Percentiles rank a stretch among this genome's conserved stretches.
Conservation (phyloP, 345 rosid species). For the Sisymbrium irio region DNA sequence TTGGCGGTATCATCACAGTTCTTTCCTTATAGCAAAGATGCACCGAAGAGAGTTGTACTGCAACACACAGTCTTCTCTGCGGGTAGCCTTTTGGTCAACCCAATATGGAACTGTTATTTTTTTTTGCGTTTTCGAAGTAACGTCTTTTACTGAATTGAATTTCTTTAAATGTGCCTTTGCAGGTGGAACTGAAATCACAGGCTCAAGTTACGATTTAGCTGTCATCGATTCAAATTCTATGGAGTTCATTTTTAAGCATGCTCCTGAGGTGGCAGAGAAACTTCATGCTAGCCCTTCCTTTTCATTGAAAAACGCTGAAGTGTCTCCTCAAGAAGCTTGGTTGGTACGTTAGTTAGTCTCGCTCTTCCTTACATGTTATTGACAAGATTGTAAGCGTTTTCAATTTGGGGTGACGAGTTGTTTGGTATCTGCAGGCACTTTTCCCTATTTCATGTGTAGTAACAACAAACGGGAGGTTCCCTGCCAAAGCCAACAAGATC, state of each 20-base stretch:
- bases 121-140: neutral
- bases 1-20: conserved; percentile 85
- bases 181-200: conserved; percentile 62
- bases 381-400: neutral
- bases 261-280: conserved; percentile 65
- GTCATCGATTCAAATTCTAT: conserved; percentile 83
- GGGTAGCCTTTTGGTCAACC: conserved; percentile 44
- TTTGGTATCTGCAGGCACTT: conserved; percentile 48
- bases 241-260: conserved; percentile 63
- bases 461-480: conserved; percentile 72
- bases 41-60: conserved; percentile 88
- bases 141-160: neutral
- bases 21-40: conserved; percentile 84
- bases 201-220: conserved; percentile 68
- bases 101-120: neutral
- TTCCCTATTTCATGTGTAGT: conserved; percentile 71
- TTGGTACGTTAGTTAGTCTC: conserved; percentile 46
- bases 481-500: conserved; percentile 57
- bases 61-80: conserved; percentile 71
- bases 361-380: neutral
- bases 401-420: neutral
- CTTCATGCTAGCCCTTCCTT: conserved; percentile 51
- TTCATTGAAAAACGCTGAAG: conserved; percentile 47
- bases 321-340: conserved; percentile 55
- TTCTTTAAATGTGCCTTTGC: conserved; percentile 18